Evolutionary conservation across 768 basidiomycete species (phyloP).

Genomic region (Boletus reticuloceps): DNA sequence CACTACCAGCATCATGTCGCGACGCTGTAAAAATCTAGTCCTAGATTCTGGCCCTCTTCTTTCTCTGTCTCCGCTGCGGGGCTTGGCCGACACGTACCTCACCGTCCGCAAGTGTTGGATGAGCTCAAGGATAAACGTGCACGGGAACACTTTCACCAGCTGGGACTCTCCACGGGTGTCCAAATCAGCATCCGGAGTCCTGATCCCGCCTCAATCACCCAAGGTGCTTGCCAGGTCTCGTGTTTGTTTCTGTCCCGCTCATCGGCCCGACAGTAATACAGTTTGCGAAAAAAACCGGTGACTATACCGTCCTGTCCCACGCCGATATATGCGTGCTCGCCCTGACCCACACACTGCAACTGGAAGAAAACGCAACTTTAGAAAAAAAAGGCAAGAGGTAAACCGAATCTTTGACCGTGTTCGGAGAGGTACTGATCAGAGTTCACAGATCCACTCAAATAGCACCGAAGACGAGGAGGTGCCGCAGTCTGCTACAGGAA

Average conservation of each 20-base stretch:
- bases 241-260: constrained; percentile 11
- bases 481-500: background rate
- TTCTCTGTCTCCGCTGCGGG: constrained; percentile 84
- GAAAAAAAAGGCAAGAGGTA: constrained; percentile 30
- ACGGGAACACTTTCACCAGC: constrained; percentile 78
- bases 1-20: constrained; percentile 24
- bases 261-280: constrained; percentile 63
- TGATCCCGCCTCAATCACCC: constrained; percentile 63
- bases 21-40: constrained; percentile 73
- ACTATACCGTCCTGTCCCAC: constrained; percentile 88
- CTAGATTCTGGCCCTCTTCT: constrained; percentile 94
- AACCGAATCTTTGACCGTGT: constrained; percentile 13
- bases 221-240: constrained; percentile 41
- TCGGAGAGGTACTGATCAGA: background rate
- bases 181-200: constrained; percentile 69
- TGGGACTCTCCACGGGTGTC: constrained; percentile 75
- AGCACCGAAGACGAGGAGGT: background rate
- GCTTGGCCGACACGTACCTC: constrained; percentile 79
- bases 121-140: constrained; percentile 90
- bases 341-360: constrained; percentile 76
- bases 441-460: constrained; percentile 7
- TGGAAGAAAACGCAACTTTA: constrained; percentile 39
- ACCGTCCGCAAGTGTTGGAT: constrained; percentile 85
- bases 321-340: constrained; percentile 91
- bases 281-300: constrained; percentile 94